These are phyloP conservation scores for Colletotrichum camelliae DNA, from an alignment of 2,329 filamentous ascomycete species.

Conservation along the genomic window DNA sequence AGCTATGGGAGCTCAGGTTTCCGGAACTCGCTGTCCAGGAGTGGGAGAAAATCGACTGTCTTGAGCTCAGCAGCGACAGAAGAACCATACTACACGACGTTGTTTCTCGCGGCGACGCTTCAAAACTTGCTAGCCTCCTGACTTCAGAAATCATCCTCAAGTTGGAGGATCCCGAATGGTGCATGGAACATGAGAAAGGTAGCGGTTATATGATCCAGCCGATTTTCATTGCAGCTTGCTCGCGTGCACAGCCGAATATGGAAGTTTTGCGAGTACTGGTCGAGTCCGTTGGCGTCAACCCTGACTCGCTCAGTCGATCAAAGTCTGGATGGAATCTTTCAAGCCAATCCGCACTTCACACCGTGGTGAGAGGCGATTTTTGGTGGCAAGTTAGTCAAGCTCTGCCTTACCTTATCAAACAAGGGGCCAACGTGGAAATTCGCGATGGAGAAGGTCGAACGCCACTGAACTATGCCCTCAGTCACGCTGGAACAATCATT, in stretches of 20 bases:
- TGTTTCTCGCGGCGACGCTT: background rate
- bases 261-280: conserved; percentile 39
- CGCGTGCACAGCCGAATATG: conserved; percentile 37
- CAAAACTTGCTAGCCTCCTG: background rate
- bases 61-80: background rate
- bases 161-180: background rate
- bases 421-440: background rate
- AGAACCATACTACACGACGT: background rate
- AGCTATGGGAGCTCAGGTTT: background rate
- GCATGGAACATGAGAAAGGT: background rate
- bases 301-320: conserved; percentile 25
- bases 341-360: background rate
- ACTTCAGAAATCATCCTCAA: background rate
- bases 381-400: background rate
- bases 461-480: background rate
- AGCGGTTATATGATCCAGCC: conserved; percentile 8
- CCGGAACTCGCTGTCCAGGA: background rate
- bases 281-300: conserved; percentile 33
- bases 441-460: background rate
- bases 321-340: background rate
- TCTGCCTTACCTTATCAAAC: background rate
- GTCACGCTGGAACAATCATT: background rate
- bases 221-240: conserved; percentile 31
- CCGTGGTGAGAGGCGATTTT: background rate
- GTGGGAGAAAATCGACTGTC: background rate